Percentiles rank a stretch among this genome's conserved stretches.
Evolutionary conservation across 352 stramenopile genomes (phyloP).

Genomic region (Globisporangium spiculum): DNA sequence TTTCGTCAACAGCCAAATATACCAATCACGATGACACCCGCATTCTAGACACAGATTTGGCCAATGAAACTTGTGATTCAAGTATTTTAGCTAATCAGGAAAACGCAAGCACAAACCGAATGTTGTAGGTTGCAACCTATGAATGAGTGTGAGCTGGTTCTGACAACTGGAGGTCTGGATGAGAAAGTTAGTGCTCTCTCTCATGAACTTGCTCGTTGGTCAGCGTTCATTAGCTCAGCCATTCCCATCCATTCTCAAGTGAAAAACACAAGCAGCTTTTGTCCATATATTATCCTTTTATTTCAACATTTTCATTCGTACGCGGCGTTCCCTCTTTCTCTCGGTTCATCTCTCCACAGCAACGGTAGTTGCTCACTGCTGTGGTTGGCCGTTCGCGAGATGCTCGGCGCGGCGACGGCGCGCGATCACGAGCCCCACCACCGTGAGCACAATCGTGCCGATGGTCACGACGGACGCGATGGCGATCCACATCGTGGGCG

Average conservation of each 20-base stretch:
- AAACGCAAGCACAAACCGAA: neutral
- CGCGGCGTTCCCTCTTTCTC: neutral
- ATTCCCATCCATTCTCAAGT: neutral
- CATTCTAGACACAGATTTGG: neutral
- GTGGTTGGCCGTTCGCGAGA: neutral
- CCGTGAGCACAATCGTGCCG: slow-evolving; percentile 23
- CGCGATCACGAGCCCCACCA: slow-evolving; percentile 27
- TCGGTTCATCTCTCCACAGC: neutral
- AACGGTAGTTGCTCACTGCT: neutral
- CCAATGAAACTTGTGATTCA: neutral
- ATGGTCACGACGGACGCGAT: slow-evolving; percentile 24
- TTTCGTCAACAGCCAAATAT: neutral
- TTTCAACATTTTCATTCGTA: slow-evolving; percentile 13
- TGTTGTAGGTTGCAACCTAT: neutral
- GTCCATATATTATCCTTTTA: slow-evolving; percentile 14
- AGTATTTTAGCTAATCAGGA: neutral
- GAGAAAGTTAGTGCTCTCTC: neutral
- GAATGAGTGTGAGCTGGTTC: neutral
- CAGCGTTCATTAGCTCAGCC: too few relatives aligned
- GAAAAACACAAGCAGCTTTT: neutral
- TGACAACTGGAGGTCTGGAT: neutral
- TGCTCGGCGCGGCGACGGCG: slow-evolving; percentile 15
- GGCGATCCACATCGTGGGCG: slow-evolving; percentile 30
- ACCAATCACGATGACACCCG: neutral
- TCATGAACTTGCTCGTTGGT: too few relatives aligned